Evolutionary conservation across 2,329 filamentous ascomycete species (phyloP).

Genomic region (Clarireedia homoeocarpa): DNA sequence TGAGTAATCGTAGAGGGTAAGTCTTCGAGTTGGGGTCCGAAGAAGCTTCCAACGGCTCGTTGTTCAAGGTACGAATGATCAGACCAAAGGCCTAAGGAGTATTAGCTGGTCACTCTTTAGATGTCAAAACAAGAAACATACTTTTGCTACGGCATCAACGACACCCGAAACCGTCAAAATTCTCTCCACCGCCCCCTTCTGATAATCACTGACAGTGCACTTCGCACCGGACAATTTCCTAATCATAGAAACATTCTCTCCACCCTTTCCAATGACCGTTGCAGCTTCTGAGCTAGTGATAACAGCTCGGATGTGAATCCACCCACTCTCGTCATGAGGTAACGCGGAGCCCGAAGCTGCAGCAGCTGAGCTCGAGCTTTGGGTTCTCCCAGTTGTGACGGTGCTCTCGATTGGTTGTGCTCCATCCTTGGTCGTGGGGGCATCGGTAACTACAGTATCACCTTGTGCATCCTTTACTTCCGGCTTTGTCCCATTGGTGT

Average conservation of each 20-base stretch:
- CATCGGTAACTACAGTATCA: slow-evolving; percentile 62
- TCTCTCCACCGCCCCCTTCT: slow-evolving; percentile 92
- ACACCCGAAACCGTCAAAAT: slow-evolving; percentile 95
- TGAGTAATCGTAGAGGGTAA: slow-evolving; percentile 88
- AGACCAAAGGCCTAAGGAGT: slow-evolving; percentile 78
- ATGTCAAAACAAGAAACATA: slow-evolving; percentile 35
- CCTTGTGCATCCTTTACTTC: slow-evolving; percentile 52
- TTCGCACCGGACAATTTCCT: slow-evolving; percentile 91
- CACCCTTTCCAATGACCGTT: slow-evolving; percentile 96
- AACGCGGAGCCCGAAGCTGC: slow-evolving; percentile 34
- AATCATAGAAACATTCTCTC: slow-evolving; percentile 97
- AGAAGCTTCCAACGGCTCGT: slow-evolving; percentile 80
- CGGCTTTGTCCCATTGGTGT: slow-evolving; percentile 40
- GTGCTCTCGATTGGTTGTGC: slow-evolving; percentile 47
- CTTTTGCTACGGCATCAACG: slow-evolving; percentile 95
- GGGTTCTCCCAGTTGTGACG: slow-evolving; percentile 32
- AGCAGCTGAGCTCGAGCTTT: slow-evolving; percentile 15
- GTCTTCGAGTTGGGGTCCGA: slow-evolving; percentile 95
- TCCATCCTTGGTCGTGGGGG: slow-evolving; percentile 13
- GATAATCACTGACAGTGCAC: slow-evolving; percentile 97
- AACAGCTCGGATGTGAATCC: slow-evolving; percentile 95
- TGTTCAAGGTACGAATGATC: slow-evolving; percentile 96
- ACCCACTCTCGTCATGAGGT: slow-evolving; percentile 81
- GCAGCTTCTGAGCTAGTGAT: slow-evolving; percentile 97
- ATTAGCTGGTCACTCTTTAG: not conserved